Base-by-base conservation (phyloP, 2,329 filamentous ascomycete species). In the Pseudogymnoascus sp. region DNA sequence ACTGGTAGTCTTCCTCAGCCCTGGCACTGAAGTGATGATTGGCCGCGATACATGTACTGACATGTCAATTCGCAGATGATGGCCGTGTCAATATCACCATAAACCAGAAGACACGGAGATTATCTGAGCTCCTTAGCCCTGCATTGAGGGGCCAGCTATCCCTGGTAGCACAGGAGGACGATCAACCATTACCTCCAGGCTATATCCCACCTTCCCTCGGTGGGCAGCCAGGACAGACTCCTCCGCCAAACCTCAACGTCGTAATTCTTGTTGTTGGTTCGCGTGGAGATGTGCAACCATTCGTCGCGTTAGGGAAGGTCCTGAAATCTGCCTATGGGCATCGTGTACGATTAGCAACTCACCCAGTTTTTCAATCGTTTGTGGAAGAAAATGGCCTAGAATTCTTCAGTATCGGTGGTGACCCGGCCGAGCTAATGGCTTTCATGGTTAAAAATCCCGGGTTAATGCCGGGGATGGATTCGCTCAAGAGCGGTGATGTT, bases 381-480 rank as follows among this genome's bases (percentile, higher is more conserved):
- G 85, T 92, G 3, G 81, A 86, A 64, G 83, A 89, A 61, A 86
- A 87, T 71, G 87, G 81, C 0, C 80, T 93, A 12, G 89, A 92
- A 69, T 93, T 91, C 73, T 91, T 89, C 73, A 83, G 77, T 65
- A 89, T 91, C 60, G 88, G 88, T n/a, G 89, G 88, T 2, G 88
- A 92, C 71, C 89, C 89, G 2, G 84, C 86, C 0, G 88, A 91
- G 73, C 78, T 93, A 3, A 92, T 92, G 89, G 86, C 88, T 0
- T 92, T 91, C 72, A 92, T 93, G 89, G 89, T 93, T 35, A 93
- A 93, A 74, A 89, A 95, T 68, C 90, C 91, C 0, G 90, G 91
- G 0, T 78, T 96, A 33, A 91, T 96, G 87, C 91, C 91, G 1
- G 88, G 88, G 0, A 84, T 93, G 63, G 88, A 93, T 59, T 87